Percentiles rank a stretch among this genome's conserved stretches.
Conservation (phyloP, 148 eudicot genomes). For the Simmondsia chinensis region DNA sequence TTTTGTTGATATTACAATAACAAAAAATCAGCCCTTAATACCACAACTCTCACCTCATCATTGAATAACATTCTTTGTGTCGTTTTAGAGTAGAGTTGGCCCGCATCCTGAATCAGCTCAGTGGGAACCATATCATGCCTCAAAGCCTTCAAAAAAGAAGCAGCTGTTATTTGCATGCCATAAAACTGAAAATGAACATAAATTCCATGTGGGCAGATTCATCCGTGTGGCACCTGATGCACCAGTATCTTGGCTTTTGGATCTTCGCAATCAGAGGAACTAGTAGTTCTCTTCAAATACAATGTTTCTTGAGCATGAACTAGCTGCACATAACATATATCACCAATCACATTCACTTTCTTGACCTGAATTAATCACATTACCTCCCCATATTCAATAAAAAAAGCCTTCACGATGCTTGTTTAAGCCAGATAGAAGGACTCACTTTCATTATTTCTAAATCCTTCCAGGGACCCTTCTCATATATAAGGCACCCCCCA, state of each 20-base stretch:
- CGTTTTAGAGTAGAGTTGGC: slow-evolving; percentile 3
- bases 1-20: no score
- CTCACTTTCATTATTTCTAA: slow-evolving; percentile 82
- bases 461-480: slow-evolving; percentile 96
- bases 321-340: slow-evolving; percentile 33
- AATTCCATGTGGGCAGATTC: no score
- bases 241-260: slow-evolving; percentile 43
- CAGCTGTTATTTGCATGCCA: no score
- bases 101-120: slow-evolving; percentile 29
- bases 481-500: slow-evolving; percentile 85
- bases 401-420: neutral
- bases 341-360: neutral
- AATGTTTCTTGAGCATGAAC: slow-evolving; percentile 52
- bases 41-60: slow-evolving; percentile 24
- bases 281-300: slow-evolving; percentile 38
- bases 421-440: neutral
- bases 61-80: slow-evolving; percentile 13
- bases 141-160: slow-evolving; percentile 33
- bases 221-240: slow-evolving; percentile 38
- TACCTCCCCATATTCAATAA: neutral
- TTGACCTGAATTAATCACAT: no score
- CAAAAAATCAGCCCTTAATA: no score
- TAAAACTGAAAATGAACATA: neutral
- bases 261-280: slow-evolving; percentile 63
- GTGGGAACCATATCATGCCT: slow-evolving; percentile 22